These are phyloP conservation scores for Achlya hypogyna DNA, from an alignment of 352 stramenopile genomes.

Conservation along the genomic window DNA sequence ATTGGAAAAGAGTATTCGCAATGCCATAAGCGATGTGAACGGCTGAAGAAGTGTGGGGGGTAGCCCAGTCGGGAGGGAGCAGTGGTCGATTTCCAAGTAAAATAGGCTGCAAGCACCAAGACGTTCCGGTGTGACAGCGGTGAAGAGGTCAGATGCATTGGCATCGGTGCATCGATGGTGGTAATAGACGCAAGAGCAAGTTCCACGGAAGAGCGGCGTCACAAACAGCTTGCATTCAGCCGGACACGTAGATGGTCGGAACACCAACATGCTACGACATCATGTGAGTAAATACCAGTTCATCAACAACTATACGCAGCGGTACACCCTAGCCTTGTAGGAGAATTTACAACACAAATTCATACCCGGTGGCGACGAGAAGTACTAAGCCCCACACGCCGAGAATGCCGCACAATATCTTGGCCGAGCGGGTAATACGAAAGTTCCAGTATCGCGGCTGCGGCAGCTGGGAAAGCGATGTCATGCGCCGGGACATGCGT, in stretches of 20 bases:
- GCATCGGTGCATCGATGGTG: background rate
- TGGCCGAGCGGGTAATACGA: background rate
- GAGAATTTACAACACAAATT: too few relatives aligned
- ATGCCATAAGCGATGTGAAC: background rate
- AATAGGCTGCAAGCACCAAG: background rate
- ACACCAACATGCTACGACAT: too few relatives aligned
- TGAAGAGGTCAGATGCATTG: background rate
- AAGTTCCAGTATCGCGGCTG: background rate
- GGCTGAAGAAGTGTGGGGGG: background rate
- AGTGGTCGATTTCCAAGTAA: background rate
- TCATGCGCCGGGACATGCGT: background rate
- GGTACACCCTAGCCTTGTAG: too few relatives aligned
- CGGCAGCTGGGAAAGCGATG: background rate
- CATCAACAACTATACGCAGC: too few relatives aligned
- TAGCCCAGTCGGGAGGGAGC: background rate
- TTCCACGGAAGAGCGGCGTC: background rate
- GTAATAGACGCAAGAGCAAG: background rate
- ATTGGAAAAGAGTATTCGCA: background rate
- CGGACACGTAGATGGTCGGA: too few relatives aligned
- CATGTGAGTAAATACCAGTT: too few relatives aligned
- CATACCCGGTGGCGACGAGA: background rate
- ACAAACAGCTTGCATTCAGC: background rate
- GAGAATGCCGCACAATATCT: background rate
- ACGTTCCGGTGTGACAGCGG: background rate
- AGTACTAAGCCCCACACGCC: background rate